Conservation (phyloP, 2,329 filamentous ascomycete genomes). For the Venturiaceae sp. region DNA sequence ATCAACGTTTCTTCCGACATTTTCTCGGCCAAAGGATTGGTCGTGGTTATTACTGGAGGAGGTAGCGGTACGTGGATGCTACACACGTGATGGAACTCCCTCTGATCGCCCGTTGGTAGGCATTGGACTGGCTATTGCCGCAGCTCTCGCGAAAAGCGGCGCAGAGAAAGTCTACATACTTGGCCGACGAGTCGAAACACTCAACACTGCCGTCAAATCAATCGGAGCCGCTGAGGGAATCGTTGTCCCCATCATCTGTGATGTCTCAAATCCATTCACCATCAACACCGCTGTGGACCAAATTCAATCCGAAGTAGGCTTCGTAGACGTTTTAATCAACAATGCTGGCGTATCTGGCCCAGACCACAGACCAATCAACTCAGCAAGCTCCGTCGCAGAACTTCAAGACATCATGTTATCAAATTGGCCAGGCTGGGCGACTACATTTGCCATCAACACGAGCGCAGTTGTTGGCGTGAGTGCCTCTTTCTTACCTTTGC, state of each 20-base stretch:
- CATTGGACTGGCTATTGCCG: conserved; percentile 29
- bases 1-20: conserved; percentile 16
- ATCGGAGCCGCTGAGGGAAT: conserved; percentile 22
- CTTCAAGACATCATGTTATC: conserved; percentile 30
- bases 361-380: conserved; percentile 28
- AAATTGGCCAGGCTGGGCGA: conserved; percentile 22
- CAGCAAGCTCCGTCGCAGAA: conserved; percentile 32
- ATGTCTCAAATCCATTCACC: conserved; percentile 32
- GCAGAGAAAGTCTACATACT: conserved; percentile 35
- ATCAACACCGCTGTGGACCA: conserved; percentile 29
- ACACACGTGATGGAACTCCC: neutral
- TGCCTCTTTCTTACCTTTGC: conserved; percentile 30
- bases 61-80: conserved; percentile 25
- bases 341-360: conserved; percentile 42
- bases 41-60: conserved; percentile 45
- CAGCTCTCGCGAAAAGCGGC: conserved; percentile 29
- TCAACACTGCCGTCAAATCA: conserved; percentile 27
- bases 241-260: conserved; percentile 32
- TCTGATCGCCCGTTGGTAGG: conserved; percentile 15
- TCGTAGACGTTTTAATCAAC: conserved; percentile 43
- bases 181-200: conserved; percentile 30
- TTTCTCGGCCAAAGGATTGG: conserved; percentile 42
- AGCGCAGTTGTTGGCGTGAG: conserved; percentile 28
- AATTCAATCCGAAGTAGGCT: conserved; percentile 31
- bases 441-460: conserved; percentile 19